Evolutionary conservation across 805 yeast genomes (phyloP).

Genomic region (Yarrowia divulgata): DNA sequence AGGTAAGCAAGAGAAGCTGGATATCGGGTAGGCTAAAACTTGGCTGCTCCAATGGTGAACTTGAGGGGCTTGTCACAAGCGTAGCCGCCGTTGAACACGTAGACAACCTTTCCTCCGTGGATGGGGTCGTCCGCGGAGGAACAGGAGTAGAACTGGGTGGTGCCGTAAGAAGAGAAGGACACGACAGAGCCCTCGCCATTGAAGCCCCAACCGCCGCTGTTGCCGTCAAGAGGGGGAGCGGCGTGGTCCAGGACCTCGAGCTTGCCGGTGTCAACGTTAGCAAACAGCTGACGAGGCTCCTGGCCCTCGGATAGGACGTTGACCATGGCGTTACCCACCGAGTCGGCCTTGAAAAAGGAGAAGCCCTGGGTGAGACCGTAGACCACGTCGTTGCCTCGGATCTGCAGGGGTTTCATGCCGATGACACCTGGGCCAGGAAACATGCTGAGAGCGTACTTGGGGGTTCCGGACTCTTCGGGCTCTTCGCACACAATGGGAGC

Average conservation of each 20-base stretch:
- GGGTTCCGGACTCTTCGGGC: background rate
- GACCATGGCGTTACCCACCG: constrained; percentile 14
- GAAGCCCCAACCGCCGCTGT: constrained; percentile 10
- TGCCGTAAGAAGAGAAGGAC: background rate
- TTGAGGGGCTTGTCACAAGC: constrained; percentile 14
- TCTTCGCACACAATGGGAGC: constrained; percentile 18
- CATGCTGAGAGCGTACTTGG: constrained; percentile 29
- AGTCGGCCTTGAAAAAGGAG: constrained; percentile 3
- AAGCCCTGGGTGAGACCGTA: constrained; percentile 14
- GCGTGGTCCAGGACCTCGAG: constrained; percentile 7
- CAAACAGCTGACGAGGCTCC: constrained; percentile 8
- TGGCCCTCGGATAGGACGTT: background rate
- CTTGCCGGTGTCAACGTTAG: constrained; percentile 10
- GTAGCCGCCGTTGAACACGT: constrained; percentile 10
- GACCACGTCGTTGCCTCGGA: constrained; percentile 1
- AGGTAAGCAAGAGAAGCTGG: background rate
- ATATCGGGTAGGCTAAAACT: background rate
- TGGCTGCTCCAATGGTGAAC: constrained; percentile 17
- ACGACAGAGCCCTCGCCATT: constrained; percentile 1
- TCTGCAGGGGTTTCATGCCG: constrained; percentile 9
- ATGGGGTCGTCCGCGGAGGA: background rate
- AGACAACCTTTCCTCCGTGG: constrained; percentile 7
- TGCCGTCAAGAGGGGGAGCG: background rate
- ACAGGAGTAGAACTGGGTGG: constrained; percentile 9
- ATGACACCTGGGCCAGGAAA: constrained; percentile 8